Percentiles rank a stretch among this genome's conserved stretches.
phyloP scores from a whole-genome alignment of 2,329 filamentous ascomycete genomes.

The Cephalotrichum gorgonifer region DNA sequence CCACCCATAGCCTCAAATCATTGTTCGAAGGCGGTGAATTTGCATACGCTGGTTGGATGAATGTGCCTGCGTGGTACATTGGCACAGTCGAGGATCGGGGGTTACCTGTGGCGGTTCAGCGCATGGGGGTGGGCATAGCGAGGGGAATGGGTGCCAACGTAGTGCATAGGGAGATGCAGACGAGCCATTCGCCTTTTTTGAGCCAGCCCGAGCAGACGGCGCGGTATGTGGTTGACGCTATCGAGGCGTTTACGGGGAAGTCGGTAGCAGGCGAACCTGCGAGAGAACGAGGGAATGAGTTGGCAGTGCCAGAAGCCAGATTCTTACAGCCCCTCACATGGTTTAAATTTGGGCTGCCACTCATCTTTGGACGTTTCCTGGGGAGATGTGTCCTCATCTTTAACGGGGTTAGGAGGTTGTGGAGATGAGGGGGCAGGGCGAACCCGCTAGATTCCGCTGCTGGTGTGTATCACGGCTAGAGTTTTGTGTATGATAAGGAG shows the following conservation, averaged over 20 bases:
- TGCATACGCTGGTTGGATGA: slow-evolving; percentile 33
- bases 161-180: slow-evolving; percentile 26
- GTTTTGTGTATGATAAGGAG: neutral
- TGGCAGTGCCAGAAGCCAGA: neutral
- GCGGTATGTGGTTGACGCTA: slow-evolving; percentile 18
- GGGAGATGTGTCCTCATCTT: neutral
- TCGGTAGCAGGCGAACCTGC: neutral
- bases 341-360: neutral
- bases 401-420: neutral
- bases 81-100: slow-evolving; percentile 28
- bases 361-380: slow-evolving; percentile 1
- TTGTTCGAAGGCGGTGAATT: slow-evolving; percentile 33
- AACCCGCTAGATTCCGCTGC: neutral
- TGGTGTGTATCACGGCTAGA: neutral
- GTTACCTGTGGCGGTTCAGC: slow-evolving; percentile 27
- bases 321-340: neutral
- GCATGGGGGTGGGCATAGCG: slow-evolving; percentile 24
- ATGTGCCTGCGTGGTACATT: slow-evolving; percentile 36
- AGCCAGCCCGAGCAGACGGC: slow-evolving; percentile 30
- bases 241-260: neutral
- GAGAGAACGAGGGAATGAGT: neutral
- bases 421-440: neutral
- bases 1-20: slow-evolving; percentile 28
- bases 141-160: slow-evolving; percentile 24
- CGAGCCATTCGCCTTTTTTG: slow-evolving; percentile 39